Base-by-base conservation (phyloP, 1,284 basidiomycete species). In the Chalciporus sp. region DNA sequence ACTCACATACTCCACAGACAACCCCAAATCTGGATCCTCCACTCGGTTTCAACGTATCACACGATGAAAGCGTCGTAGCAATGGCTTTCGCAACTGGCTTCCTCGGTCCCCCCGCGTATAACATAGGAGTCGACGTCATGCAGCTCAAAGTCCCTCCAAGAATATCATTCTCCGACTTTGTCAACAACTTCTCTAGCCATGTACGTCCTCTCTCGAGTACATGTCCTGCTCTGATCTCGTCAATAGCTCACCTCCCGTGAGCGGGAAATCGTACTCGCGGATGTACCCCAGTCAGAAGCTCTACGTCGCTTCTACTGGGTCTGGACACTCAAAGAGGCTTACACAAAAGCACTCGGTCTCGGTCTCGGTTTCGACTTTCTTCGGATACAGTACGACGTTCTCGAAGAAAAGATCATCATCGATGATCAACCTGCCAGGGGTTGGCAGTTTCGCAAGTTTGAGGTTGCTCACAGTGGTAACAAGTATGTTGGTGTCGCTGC, bases 261-360 rank as follows among this genome's bases (percentile, higher is more conserved):
- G 65, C 75, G 72, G 52, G 63, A 61, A 2, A 63, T 75, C 9
- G 62, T 87, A 39, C 72, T 77, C 57, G 58, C 69, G 16, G 62
- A 72, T 47, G 55, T 72, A 57, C 60, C 75, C 56, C 63, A 75
- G 56, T 62, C 69, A 40, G 74, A 84, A 55, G 78, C 75, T 4
- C 70, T 88, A 8, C 72, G 74, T 39, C 75, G 75, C 19, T 86
- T 91, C 67, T 90, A 87, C 65, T 84, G 86, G 74, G 82, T 92
- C 56, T 94, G 91, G 91, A 92, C 91, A 4, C 73, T 90, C 65
- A 94, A 94, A 71, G 91, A 94, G 68, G 89, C 92, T 4, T 94
- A 91, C 66, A 90, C 89, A 3, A 94, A 94, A 71, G 89, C 90
- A 5, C 76, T 92, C 26, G 91, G 90, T 1, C 67, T 88, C 33